Evolutionary conservation across 2,329 filamentous ascomycete species (phyloP).

Genomic region (Tolypocladium pustulatum): DNA sequence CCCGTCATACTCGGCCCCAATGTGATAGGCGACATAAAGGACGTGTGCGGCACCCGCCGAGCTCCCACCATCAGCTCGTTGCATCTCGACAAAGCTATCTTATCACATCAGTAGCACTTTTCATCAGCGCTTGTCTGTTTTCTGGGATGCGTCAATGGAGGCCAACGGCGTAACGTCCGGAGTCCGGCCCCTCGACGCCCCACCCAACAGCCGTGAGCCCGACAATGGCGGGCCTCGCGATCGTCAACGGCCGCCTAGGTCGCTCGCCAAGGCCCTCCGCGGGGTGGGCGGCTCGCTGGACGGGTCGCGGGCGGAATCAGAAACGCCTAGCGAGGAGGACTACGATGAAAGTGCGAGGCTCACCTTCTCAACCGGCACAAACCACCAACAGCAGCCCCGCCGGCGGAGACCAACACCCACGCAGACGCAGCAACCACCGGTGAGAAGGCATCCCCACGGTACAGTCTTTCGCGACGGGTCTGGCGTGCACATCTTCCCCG

Average conservation of each 20-base stretch:
- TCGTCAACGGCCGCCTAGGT: slow-evolving; percentile 6
- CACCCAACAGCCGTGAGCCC: background rate
- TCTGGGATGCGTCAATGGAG: background rate
- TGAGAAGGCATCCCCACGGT: background rate
- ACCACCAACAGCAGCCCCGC: background rate
- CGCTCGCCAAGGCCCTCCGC: slow-evolving; percentile 17
- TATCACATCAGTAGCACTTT: background rate
- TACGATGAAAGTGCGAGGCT: slow-evolving; percentile 28
- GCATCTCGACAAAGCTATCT: background rate
- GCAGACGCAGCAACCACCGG: background rate
- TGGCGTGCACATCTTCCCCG: slow-evolving; percentile 15
- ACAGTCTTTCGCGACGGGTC: slow-evolving; percentile 12
- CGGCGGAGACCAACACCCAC: background rate
- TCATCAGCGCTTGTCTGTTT: background rate
- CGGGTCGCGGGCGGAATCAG: slow-evolving; percentile 15
- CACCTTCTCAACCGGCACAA: slow-evolving; percentile 8
- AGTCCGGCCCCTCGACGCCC: background rate
- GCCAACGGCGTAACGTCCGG: background rate
- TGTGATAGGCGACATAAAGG: background rate
- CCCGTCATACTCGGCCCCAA: background rate
- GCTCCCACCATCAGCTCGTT: background rate
- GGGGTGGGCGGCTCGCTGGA: slow-evolving; percentile 14
- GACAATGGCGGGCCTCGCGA: background rate
- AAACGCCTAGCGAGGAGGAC: slow-evolving; percentile 34
- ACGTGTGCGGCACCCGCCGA: background rate